Evolutionary conservation across 2,329 filamentous ascomycete genomes (phyloP).

Genomic region (Aureobasidium pullulans): DNA sequence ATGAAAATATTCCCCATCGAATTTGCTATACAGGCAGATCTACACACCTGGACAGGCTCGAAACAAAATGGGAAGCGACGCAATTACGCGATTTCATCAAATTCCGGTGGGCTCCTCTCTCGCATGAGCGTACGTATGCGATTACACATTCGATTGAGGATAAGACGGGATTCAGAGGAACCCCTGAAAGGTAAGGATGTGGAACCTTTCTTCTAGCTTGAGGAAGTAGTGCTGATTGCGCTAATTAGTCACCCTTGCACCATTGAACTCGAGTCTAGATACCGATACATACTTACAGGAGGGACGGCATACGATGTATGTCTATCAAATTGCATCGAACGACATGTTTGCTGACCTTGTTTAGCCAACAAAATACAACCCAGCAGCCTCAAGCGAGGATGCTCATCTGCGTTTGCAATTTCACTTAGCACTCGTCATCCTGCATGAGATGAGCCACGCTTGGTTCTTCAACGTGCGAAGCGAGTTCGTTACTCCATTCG

Average conservation of each 20-base stretch:
- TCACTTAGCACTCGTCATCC: background rate
- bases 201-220: too few relatives aligned
- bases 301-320: background rate
- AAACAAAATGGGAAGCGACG: background rate
- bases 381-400: background rate
- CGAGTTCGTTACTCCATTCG: too few relatives aligned
- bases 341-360: background rate
- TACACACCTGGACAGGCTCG: background rate
- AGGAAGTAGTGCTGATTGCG: too few relatives aligned
- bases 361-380: background rate
- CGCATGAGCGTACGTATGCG: background rate
- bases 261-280: background rate
- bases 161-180: too few relatives aligned
- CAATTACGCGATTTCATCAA: background rate
- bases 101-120: background rate
- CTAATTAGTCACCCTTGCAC: background rate
- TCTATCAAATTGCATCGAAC: background rate
- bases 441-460: background rate
- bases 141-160: too few relatives aligned
- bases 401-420: background rate
- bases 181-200: too few relatives aligned
- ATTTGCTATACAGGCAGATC: background rate
- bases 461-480: background rate
- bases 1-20: background rate
- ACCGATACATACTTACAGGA: background rate